Evolutionary conservation across 768 basidiomycete genomes (phyloP), one percentile per base, ranked within the genome.

Genomic region (Leccinum truebloodii): DNA sequence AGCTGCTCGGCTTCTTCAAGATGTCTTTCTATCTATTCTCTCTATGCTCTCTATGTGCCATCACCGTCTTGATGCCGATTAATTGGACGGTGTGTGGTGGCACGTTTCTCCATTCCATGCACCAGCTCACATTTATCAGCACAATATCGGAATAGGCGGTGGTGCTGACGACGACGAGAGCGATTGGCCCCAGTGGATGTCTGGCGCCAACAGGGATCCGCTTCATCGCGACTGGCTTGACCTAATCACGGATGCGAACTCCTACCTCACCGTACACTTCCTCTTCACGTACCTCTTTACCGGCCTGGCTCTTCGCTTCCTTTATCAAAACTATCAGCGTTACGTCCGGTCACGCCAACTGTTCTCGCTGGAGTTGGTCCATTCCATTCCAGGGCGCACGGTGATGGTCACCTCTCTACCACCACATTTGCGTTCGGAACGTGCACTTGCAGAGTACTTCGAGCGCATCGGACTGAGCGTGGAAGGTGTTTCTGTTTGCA

Each of bases 231-330:
- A 91, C 72, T 94, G 92, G 92, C 80, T 92, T 50, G 95, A 95
- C 74, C 83, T 97, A 50, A 88, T 96, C 70, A 90, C 85, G 66
- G 92, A 96, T 71, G 90, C 94, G 16, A 91, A 92, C 73, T 89
- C 92, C 1, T 95, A 93, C 68, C 87, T 94, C 55, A 87, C 91
- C 2, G 80, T 94, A 13, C 94, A 98, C 72, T 86, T 98, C 57
- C 71, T 94, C 57, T 97, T 98, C 81, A 95, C 96, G 1, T 97
- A 95, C 74, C 78, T 96, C 53, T 97, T 98, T 81, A 95, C 95
- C 3, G 71, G 88, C 56, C 85, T 98, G 55, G 83, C 94, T 1
- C 83, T 98, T 59, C 87, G 87, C 61, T 92, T 92, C 76, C 86
- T 96, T 55, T 87, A 94, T 79, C 85, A 86, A 63, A 97, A 95